Base-by-base conservation (phyloP, 2,329 filamentous ascomycete species). In the Alternaria sp. region DNA sequence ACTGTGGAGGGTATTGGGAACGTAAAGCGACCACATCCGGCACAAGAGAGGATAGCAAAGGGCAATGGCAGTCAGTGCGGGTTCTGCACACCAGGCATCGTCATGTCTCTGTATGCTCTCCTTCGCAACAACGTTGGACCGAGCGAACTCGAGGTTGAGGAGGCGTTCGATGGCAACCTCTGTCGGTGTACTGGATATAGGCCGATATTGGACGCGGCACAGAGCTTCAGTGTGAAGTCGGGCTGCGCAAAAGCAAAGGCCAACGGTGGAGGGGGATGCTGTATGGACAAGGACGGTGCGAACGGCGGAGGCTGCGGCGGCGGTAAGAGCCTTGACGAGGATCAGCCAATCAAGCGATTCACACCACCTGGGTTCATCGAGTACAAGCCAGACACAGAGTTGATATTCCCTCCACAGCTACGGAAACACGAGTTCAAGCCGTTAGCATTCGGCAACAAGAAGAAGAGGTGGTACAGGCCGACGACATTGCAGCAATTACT, bases 61-160 rank as follows among this genome's bases (percentile, higher is more conserved):
- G 88, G 91, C 32, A 95, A 97, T 81, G 95, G 95, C 50, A 97
- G 92, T 69, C 94, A 99, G 78, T 99, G 90, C 78, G 90, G 94
- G 1, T 99, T 99, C 81, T 99, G 95, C 75, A 98, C 95, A 0
- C 95, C 95, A 5, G 95, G 95, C 2, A 98, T 99, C 72, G 94
- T 98, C 64, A 98, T 98, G 89, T 97, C 94, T 77, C 80, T 98
- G 57, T 99, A 99, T 79, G 95, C 95, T 6, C 84, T 98, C 45
- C 84, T 99, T 32, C 87, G 95, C 61, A 98, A 98, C 74, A 91
- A 94, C 67, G 84, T 89, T 4, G 85, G 85, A 20, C 94, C 94
- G 0, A 89, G 88, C 3, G 88, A 94, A 72, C 87, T 92, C 68
- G 92, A 96, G 30, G 86, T 98, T 34, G 95, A 99, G 79, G 95